Evolutionary conservation across 176 grass and related monocot species (phyloP).

Genomic region (Cenchrus fungigraminus): DNA sequence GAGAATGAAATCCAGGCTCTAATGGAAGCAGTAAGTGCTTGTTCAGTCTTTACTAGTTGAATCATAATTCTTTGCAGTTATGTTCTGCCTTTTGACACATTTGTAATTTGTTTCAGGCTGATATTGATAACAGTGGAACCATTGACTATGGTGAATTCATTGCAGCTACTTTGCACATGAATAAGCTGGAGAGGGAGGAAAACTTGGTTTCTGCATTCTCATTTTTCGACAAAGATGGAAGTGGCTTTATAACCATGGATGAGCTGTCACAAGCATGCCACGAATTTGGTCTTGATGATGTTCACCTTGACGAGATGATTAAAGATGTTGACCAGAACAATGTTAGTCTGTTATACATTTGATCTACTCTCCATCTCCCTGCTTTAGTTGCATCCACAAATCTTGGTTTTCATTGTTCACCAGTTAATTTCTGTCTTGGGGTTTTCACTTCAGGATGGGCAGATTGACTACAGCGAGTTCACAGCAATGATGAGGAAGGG

Average conservation of each 20-base stretch:
- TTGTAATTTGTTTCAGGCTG: constrained; percentile 61
- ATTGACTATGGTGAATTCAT: constrained; percentile 96
- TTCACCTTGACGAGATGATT: constrained; percentile 97
- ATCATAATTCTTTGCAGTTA: not conserved
- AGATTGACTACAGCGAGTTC: constrained; percentile 97
- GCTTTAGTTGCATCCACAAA: not conserved
- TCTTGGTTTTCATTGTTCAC: not conserved
- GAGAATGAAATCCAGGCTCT: constrained; percentile 91
- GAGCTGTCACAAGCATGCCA: constrained; percentile 87
- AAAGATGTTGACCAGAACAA: constrained; percentile 91
- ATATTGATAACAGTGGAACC: constrained; percentile 85
- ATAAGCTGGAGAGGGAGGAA: constrained; percentile 95
- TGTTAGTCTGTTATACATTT: constrained; percentile 43
- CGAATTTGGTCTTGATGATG: constrained; percentile 81
- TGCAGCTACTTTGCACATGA: constrained; percentile 93
- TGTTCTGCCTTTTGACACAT: constrained; percentile 17
- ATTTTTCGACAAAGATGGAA: constrained; percentile 95
- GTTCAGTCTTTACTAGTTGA: constrained; percentile 8
- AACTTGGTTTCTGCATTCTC: constrained; percentile 88
- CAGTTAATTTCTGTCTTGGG: constrained; percentile 3
- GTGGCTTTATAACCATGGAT: constrained; percentile 94
- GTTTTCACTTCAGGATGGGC: constrained; percentile 75
- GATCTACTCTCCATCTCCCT: not conserved
- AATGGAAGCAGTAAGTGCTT: constrained; percentile 80
- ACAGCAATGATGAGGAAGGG: constrained; percentile 94